Evolutionary conservation across 2,329 filamentous ascomycete species (phyloP), one percentile per base, ranked within the genome.

Genomic region (Lachnellula subtilissima): DNA sequence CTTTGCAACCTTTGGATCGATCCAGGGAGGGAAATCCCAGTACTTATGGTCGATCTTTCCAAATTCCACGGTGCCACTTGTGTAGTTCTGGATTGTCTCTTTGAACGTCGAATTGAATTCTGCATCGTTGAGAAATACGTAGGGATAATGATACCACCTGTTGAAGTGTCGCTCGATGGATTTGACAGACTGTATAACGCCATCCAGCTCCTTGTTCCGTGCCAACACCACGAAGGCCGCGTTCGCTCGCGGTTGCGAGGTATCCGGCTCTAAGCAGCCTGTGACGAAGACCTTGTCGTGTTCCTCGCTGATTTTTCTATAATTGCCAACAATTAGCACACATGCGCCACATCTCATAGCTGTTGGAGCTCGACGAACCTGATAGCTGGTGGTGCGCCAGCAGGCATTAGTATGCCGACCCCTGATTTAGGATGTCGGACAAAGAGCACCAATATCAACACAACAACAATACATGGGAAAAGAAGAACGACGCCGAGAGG

Each of bases 151-250:
- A 72, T 91, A 99, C 92, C 93, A 99, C 64, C 92, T 85, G 75
- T 99, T 99, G 83, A 99, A 99, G 75, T 99, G 94, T 66, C 94
- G 84, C 77, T 99, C 94, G 64, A 99, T 92, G 45, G 93, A 97
- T 77, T 97, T 97, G 72, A 99, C 83, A 9, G 94, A 97, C 73
- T 97, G 91, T 62, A 99, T 84, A 40, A 99, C 94, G 58, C 94
- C 94, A 0, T 96, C 92, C 62, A 99, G 74, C 75, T 99, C 94
- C 78, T 96, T 95, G 72, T 99, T 97, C 66, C 94, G 81, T 53
- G 94, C 94, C 57, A 99, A 81, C 40, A 99, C 91, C 61, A 99
- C 94, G 68, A 99, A 96, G 25, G 91, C 93, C 58, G 90, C 94
- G 70, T 97, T 99, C 64, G 90, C 94, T 69, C 91, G 84, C 43